Percentiles rank a stretch among this genome's conserved stretches.
Evolutionary conservation across 495 filamentous ascomycete genomes (phyloP).

Genomic region (Mycothermus thermophilus): DNA sequence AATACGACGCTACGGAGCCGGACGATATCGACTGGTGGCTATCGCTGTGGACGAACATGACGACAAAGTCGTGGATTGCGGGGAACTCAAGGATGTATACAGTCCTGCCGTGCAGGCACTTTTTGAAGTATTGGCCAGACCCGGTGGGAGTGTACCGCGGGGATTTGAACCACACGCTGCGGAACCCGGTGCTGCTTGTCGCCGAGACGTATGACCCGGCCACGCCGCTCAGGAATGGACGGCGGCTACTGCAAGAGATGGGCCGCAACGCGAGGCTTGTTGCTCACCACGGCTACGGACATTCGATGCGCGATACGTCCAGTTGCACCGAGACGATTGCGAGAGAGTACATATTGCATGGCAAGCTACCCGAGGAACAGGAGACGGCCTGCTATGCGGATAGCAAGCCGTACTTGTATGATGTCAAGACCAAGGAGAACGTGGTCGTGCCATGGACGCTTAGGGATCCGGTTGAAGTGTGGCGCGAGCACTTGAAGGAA

Average conservation of each 20-base stretch:
- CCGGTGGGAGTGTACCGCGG: conserved; percentile 32
- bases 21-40: conserved; percentile 31
- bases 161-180: conserved; percentile 27
- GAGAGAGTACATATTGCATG: conserved; percentile 24
- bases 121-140: conserved; percentile 27
- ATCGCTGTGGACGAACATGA: conserved; percentile 32
- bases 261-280: conserved; percentile 30
- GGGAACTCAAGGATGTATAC: conserved; percentile 30
- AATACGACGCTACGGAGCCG: conserved; percentile 27
- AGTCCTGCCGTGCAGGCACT: conserved; percentile 31
- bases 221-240: conserved; percentile 33
- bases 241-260: conserved; percentile 28
- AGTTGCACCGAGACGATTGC: conserved; percentile 28
- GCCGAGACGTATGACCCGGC: conserved; percentile 36
- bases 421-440: background rate
- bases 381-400: conserved; percentile 31
- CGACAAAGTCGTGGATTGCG: conserved; percentile 27
- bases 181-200: conserved; percentile 29
- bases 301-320: conserved; percentile 28
- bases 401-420: conserved; percentile 31
- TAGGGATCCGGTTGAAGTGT: conserved; percentile 13
- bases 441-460: background rate
- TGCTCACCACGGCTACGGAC: conserved; percentile 35
- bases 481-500: conserved; percentile 18
- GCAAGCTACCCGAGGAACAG: conserved; percentile 21